Conservation (phyloP, 306 rosid genomes). For the Castanea crenata region DNA sequence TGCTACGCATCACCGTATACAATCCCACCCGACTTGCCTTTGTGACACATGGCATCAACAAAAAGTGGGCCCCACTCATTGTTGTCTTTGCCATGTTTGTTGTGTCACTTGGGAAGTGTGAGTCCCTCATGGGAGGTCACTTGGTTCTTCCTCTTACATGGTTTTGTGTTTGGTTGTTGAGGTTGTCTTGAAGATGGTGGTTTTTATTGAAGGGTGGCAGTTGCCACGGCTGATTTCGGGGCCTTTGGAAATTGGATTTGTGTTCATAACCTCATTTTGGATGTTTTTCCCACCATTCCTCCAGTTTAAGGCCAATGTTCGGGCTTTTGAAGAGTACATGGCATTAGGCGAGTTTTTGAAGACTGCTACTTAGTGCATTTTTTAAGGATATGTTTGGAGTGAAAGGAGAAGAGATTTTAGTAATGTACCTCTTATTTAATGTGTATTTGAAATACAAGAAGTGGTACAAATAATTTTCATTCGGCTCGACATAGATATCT, state of each 20-base stretch:
- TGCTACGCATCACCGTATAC: slow-evolving; percentile 50
- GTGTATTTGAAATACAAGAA: too few relatives aligned
- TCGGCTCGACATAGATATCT: too few relatives aligned
- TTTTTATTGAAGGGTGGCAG: slow-evolving; percentile 23
- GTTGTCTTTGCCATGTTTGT: slow-evolving; percentile 41
- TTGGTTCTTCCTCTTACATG: slow-evolving; percentile 63
- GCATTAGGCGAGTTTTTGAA: slow-evolving; percentile 34
- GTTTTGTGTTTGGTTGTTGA: slow-evolving; percentile 40
- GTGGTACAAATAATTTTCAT: too few relatives aligned
- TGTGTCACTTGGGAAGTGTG: slow-evolving; percentile 47
- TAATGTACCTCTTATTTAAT: too few relatives aligned
- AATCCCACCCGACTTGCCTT: slow-evolving; percentile 27
- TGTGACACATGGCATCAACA: not conserved
- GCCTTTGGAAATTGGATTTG: slow-evolving; percentile 49
- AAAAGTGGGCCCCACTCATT: slow-evolving; percentile 41
- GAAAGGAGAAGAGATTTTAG: too few relatives aligned
- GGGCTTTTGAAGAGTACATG: slow-evolving; percentile 63
- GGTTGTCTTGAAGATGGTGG: slow-evolving; percentile 41
- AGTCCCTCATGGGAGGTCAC: slow-evolving; percentile 54
- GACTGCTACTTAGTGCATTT: slow-evolving; percentile 2
- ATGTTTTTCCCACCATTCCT: slow-evolving; percentile 60
- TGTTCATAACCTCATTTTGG: slow-evolving; percentile 47
- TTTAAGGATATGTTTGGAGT: too few relatives aligned
- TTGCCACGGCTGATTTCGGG: slow-evolving; percentile 47
- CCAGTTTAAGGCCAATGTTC: slow-evolving; percentile 35